Evolutionary conservation across 345 rosid species (phyloP).

Genomic region (Erysimum cheiranthoides): DNA sequence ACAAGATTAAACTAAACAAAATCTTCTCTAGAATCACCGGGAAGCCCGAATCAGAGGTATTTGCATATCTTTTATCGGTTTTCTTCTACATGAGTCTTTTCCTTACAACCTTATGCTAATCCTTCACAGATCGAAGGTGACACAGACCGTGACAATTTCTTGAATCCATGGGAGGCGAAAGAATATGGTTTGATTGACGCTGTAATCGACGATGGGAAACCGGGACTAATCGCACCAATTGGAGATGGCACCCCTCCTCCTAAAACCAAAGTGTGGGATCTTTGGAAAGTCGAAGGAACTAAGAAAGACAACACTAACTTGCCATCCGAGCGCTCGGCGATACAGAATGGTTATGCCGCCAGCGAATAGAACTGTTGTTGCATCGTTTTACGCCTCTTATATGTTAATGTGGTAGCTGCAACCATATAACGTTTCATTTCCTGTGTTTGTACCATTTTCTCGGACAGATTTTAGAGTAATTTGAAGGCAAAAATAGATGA

Average conservation of each 20-base stretch:
- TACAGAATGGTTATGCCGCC: conserved; percentile 44
- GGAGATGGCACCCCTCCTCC: conserved; percentile 77
- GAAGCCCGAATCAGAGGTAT: conserved; percentile 76
- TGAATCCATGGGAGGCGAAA: conserved; percentile 96
- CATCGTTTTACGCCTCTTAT: neutral
- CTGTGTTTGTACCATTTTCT: conserved; percentile 31
- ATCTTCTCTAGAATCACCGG: conserved; percentile 79
- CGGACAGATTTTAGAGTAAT: conserved; percentile 23
- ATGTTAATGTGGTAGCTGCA: conserved; percentile 21
- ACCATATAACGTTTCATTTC: neutral
- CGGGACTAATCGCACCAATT: conserved; percentile 86
- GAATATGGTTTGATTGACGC: conserved; percentile 84
- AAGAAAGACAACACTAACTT: conserved; percentile 61
- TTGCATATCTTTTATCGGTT: neutral
- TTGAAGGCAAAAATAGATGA: conserved; percentile 8
- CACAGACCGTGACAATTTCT: conserved; percentile 81
- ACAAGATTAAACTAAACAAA: conserved; percentile 77
- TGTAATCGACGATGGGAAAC: conserved; percentile 92
- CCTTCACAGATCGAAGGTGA: conserved; percentile 70
- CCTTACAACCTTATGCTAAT: neutral
- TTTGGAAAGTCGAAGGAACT: conserved; percentile 78
- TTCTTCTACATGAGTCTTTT: neutral
- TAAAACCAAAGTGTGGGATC: conserved; percentile 65
- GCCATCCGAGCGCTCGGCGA: conserved; percentile 58
- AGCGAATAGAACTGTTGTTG: conserved; percentile 41